Conservation (phyloP, 2,329 filamentous ascomycete genomes). For the Byssochlamys sp. region DNA sequence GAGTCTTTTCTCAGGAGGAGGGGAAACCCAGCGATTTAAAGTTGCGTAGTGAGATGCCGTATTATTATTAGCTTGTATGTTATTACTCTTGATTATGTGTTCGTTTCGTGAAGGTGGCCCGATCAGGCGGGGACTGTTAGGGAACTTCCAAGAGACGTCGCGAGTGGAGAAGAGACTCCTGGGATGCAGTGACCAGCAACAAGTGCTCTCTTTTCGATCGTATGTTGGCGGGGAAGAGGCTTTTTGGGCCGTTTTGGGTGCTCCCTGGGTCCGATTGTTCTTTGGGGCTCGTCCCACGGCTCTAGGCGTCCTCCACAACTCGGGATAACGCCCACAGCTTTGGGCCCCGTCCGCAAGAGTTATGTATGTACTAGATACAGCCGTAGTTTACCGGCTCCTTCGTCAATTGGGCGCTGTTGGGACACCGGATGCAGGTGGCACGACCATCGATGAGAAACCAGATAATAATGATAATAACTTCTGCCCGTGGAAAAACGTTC, state of each 20-base stretch:
- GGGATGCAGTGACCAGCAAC: background rate
- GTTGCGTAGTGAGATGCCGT: slow-evolving; percentile 11
- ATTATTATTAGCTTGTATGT: background rate
- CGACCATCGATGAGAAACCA: background rate
- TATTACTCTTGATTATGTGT: background rate
- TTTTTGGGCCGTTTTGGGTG: background rate
- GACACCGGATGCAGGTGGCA: background rate
- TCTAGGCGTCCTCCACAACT: background rate
- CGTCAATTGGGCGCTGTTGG: background rate
- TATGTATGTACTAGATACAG: background rate
- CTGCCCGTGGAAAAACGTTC: too few species aligned
- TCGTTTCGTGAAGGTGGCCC: background rate
- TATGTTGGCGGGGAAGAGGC: background rate
- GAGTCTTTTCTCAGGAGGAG: background rate
- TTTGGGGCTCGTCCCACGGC: background rate
- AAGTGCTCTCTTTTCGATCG: background rate
- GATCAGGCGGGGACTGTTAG: background rate
- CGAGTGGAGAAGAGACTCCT: background rate
- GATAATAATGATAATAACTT: too few species aligned
- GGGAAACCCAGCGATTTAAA: slow-evolving; percentile 3
- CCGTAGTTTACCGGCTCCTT: background rate
- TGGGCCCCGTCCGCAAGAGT: background rate
- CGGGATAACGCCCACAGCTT: slow-evolving; percentile 1
- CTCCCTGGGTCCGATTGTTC: background rate
- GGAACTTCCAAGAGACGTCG: background rate